phyloP scores from a whole-genome alignment of 257 asterid genomes.

The Scutellaria barbata region DNA sequence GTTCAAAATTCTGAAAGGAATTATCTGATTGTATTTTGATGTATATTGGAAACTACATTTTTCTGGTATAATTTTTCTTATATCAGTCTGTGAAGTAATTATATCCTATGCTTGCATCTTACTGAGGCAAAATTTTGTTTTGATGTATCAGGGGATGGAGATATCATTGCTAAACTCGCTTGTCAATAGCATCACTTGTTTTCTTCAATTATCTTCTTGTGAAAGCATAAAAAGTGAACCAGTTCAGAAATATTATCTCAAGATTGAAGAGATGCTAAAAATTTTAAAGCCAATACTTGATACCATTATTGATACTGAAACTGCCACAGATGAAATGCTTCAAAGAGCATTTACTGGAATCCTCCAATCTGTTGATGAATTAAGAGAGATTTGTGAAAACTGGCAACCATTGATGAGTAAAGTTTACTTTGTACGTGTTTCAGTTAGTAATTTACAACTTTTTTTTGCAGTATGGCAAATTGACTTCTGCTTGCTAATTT shows the following conservation, averaged over 20 bases:
- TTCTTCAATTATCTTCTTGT: slow-evolving; percentile 55
- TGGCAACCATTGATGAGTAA: slow-evolving; percentile 85
- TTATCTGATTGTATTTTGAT: background rate
- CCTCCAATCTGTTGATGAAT: slow-evolving; percentile 61
- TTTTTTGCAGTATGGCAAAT: slow-evolving; percentile 13
- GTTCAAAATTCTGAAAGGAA: slow-evolving; percentile 15
- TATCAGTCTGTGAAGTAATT: background rate
- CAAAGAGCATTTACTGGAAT: slow-evolving; percentile 59
- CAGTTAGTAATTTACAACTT: background rate
- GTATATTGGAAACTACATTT: background rate
- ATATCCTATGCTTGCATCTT: slow-evolving; percentile 22
- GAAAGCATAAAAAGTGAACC: slow-evolving; percentile 65
- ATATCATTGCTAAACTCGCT: slow-evolving; percentile 67
- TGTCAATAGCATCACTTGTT: slow-evolving; percentile 61
- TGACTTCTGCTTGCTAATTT: slow-evolving; percentile 19
- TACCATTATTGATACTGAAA: slow-evolving; percentile 54
- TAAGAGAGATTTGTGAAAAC: slow-evolving; percentile 62
- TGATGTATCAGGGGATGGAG: slow-evolving; percentile 71
- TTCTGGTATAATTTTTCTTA: background rate
- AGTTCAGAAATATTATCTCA: slow-evolving; percentile 55
- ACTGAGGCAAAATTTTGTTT: slow-evolving; percentile 32
- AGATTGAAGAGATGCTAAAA: slow-evolving; percentile 68
- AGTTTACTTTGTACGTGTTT: slow-evolving; percentile 74
- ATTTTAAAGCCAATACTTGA: slow-evolving; percentile 65
- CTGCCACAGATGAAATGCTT: slow-evolving; percentile 59